A percentile compares a stretch with the other conserved stretches of the same genome.
Evolutionary conservation across 2,329 filamentous ascomycete genomes (phyloP).

Genomic region (Neonectria ditissima): DNA sequence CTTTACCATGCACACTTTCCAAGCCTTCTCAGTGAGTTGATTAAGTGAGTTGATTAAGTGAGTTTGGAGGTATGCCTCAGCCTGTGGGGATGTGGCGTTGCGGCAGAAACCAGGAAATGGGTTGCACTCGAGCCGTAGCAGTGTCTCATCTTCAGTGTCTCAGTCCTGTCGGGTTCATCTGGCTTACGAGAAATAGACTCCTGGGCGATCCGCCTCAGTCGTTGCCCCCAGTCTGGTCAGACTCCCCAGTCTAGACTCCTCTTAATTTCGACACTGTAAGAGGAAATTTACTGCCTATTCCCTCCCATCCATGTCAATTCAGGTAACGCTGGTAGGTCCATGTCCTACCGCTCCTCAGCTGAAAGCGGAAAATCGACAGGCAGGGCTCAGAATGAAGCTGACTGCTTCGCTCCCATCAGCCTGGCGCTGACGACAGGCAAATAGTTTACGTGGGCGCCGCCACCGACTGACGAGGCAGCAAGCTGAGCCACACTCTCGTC

Average conservation of each 20-base stretch:
- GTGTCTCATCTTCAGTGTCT: neutral
- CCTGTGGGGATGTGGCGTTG: neutral
- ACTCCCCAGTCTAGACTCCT: neutral
- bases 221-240: neutral
- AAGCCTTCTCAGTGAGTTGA: neutral
- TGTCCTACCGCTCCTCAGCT: slow-evolving; percentile 2
- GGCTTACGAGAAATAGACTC: neutral
- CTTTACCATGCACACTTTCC: neutral
- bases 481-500: slow-evolving; percentile 39
- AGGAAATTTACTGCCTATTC: slow-evolving; percentile 3
- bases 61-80: neutral
- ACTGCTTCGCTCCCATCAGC: slow-evolving; percentile 14
- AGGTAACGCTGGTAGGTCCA: slow-evolving; percentile 4
- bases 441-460: slow-evolving; percentile 32
- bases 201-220: neutral
- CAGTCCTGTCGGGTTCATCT: neutral
- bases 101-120: neutral
- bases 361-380: slow-evolving; percentile 7
- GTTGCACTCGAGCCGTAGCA: neutral
- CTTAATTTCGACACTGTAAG: neutral
- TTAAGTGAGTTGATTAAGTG: too few relatives aligned
- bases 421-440: slow-evolving; percentile 21
- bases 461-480: slow-evolving; percentile 42
- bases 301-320: neutral
- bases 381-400: slow-evolving; percentile 11